Evolutionary conservation across 371 early-diverging fungal genomes (phyloP).

Genomic region (Amoeboaphelidium protococcarum): DNA sequence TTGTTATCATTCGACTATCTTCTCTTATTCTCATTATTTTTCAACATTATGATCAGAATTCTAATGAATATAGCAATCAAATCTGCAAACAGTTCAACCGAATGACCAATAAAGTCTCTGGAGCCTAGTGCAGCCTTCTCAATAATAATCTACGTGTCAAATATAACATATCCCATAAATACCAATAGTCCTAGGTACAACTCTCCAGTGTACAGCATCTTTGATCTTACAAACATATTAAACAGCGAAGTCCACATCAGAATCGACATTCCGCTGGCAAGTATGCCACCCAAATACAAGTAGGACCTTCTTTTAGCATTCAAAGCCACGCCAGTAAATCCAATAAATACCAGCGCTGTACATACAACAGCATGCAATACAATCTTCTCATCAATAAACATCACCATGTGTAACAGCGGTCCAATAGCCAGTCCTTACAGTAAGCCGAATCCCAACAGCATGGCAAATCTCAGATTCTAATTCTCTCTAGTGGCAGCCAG

Average conservation of each 20-base stretch:
- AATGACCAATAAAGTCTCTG: slow-evolving; percentile 17
- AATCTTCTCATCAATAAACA: slow-evolving; percentile 5
- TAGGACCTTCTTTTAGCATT: slow-evolving; percentile 16
- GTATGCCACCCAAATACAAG: slow-evolving; percentile 18
- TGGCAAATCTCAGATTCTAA: not conserved
- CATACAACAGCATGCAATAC: slow-evolving; percentile 13
- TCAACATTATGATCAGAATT: slow-evolving; percentile 15
- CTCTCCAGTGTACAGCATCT: slow-evolving; percentile 15
- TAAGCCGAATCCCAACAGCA: slow-evolving; percentile 5
- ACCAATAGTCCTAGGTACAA: slow-evolving; percentile 23
- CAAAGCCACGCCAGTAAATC: slow-evolving; percentile 19
- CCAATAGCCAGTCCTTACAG: slow-evolving; percentile 7
- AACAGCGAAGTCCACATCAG: slow-evolving; percentile 16
- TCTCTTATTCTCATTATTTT: slow-evolving; percentile 11
- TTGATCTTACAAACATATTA: slow-evolving; percentile 17
- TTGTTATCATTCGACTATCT: slow-evolving; percentile 1
- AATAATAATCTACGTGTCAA: slow-evolving; percentile 31
- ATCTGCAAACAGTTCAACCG: slow-evolving; percentile 24
- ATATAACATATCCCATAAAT: slow-evolving; percentile 18
- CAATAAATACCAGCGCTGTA: slow-evolving; percentile 20
- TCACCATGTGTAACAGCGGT: slow-evolving; percentile 4
- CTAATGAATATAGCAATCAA: slow-evolving; percentile 23
- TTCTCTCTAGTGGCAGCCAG: slow-evolving; percentile 2
- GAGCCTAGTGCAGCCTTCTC: slow-evolving; percentile 20
- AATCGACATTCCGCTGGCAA: slow-evolving; percentile 13